Evolutionary conservation across 2,329 filamentous ascomycete genomes (phyloP).

Genomic region (Verticillium klebahnii): DNA sequence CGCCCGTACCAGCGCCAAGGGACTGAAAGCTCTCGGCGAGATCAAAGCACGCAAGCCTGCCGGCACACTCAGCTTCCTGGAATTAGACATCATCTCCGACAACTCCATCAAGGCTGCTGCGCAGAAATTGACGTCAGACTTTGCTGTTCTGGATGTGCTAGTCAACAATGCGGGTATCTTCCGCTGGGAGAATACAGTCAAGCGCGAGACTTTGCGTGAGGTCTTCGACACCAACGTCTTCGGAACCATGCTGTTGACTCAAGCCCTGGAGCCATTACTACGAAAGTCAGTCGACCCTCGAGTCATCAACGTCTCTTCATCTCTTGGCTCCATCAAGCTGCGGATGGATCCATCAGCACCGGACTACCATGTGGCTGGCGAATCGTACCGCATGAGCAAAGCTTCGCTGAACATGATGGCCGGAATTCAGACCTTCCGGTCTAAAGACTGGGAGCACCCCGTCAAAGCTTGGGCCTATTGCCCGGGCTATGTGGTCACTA

Average conservation of each 20-base stretch:
- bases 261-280: slow-evolving; percentile 25
- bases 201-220: slow-evolving; percentile 48
- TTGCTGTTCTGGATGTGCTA: slow-evolving; percentile 50
- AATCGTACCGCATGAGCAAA: slow-evolving; percentile 29
- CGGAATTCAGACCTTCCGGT: slow-evolving; percentile 20
- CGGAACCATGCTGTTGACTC: slow-evolving; percentile 20
- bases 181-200: slow-evolving; percentile 40
- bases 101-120: slow-evolving; percentile 49
- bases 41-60: slow-evolving; percentile 36
- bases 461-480: slow-evolving; percentile 27
- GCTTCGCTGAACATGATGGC: slow-evolving; percentile 31
- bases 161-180: slow-evolving; percentile 57
- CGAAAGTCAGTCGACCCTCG: slow-evolving; percentile 19
- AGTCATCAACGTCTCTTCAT: slow-evolving; percentile 27
- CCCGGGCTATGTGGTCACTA: slow-evolving; percentile 26
- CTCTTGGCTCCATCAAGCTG: slow-evolving; percentile 23
- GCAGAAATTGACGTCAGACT: slow-evolving; percentile 42
- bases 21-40: slow-evolving; percentile 23
- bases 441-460: slow-evolving; percentile 16
- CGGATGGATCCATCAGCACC: slow-evolving; percentile 12
- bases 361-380: slow-evolving; percentile 11
- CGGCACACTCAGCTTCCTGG: slow-evolving; percentile 51
- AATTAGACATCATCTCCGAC: slow-evolving; percentile 57
- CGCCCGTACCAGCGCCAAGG: slow-evolving; percentile 30
- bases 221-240: slow-evolving; percentile 41